A percentile compares a stretch with the other conserved stretches of the same genome.
phyloP scores from a whole-genome alignment of 1,284 basidiomycete genomes.

The Ceratobasidium sp. region DNA sequence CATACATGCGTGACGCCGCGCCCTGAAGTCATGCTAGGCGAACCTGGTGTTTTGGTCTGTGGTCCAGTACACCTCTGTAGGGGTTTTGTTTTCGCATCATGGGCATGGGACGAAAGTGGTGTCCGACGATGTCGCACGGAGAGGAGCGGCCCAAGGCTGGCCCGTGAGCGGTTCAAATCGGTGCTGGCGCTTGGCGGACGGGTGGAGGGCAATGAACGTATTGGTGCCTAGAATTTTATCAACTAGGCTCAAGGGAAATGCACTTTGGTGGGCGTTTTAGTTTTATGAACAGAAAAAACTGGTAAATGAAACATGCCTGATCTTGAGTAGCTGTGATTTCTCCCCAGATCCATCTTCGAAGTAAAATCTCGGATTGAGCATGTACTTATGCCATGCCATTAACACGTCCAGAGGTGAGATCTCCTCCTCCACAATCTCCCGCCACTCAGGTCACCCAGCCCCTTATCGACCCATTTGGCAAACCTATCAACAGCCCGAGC shows the following conservation, averaged over 20 bases:
- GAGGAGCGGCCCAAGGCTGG: conserved; percentile 20
- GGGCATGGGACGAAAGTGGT: conserved; percentile 25
- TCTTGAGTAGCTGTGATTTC: conserved; percentile 20
- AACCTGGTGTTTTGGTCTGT: conserved; percentile 22
- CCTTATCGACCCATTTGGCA: conserved; percentile 34
- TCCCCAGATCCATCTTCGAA: conserved; percentile 43
- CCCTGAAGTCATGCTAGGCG: conserved; percentile 24
- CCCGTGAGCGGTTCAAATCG: conserved; percentile 41
- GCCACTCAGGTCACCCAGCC: neutral
- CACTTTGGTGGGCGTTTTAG: neutral
- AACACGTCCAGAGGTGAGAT: conserved; percentile 61
- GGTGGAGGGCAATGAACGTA: conserved; percentile 42
- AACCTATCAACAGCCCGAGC: conserved; percentile 46
- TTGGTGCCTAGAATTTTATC: conserved; percentile 33
- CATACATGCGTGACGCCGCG: conserved; percentile 24
- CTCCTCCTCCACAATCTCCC: conserved; percentile 18
- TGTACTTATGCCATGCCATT: conserved; percentile 64
- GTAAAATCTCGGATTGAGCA: conserved; percentile 52
- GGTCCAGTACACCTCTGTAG: conserved; percentile 27
- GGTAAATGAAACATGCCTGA: conserved; percentile 13
- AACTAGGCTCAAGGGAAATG: conserved; percentile 41
- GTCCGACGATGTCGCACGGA: neutral
- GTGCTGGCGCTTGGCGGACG: conserved; percentile 18
- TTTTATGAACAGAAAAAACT: too few relatives aligned
- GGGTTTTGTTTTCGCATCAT: conserved; percentile 16